A percentile compares a stretch with the other conserved stretches of the same genome.
Evolutionary conservation across 2,329 filamentous ascomycete species (phyloP).

Genomic region (Trichoderma sp.): DNA sequence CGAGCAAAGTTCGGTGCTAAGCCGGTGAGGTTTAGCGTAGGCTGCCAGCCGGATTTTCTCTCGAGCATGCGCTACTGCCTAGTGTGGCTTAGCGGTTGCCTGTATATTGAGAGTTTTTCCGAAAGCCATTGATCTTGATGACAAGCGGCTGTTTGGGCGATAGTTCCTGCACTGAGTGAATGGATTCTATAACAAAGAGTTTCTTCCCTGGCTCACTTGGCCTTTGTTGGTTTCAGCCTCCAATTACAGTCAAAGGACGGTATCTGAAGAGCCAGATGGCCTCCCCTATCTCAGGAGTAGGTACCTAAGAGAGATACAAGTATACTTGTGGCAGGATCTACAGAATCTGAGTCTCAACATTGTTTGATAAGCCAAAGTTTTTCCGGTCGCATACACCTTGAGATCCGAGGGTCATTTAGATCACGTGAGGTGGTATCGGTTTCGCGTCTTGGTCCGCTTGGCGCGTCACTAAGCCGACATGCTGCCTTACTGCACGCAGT

Average conservation of each 20-base stretch:
- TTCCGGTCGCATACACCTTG: neutral
- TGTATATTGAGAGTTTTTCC: neutral
- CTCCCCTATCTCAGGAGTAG: too few relatives aligned
- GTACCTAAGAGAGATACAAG: too few relatives aligned
- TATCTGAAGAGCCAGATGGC: too few relatives aligned
- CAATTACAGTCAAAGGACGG: too few relatives aligned
- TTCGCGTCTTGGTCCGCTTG: constrained; percentile 36
- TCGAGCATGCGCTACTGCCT: constrained; percentile 21
- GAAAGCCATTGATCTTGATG: neutral
- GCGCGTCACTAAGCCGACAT: constrained; percentile 8
- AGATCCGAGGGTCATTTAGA: neutral
- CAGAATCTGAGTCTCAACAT: too few relatives aligned
- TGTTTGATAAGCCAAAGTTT: neutral
- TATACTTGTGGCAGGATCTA: too few relatives aligned
- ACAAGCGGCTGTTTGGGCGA: neutral
- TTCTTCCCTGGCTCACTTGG: too few relatives aligned
- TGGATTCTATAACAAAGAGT: too few relatives aligned
- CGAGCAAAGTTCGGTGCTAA: constrained; percentile 19
- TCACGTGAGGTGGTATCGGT: constrained; percentile 39
- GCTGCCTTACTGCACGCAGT: neutral
- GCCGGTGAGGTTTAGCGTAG: constrained; percentile 3
- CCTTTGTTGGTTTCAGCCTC: too few relatives aligned
- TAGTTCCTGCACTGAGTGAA: too few relatives aligned
- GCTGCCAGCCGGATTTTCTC: constrained; percentile 23
- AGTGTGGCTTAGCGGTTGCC: constrained; percentile 17